phyloP scores from a whole-genome alignment of 2,329 filamentous ascomycete species.

The Colletotrichum shisoi region DNA sequence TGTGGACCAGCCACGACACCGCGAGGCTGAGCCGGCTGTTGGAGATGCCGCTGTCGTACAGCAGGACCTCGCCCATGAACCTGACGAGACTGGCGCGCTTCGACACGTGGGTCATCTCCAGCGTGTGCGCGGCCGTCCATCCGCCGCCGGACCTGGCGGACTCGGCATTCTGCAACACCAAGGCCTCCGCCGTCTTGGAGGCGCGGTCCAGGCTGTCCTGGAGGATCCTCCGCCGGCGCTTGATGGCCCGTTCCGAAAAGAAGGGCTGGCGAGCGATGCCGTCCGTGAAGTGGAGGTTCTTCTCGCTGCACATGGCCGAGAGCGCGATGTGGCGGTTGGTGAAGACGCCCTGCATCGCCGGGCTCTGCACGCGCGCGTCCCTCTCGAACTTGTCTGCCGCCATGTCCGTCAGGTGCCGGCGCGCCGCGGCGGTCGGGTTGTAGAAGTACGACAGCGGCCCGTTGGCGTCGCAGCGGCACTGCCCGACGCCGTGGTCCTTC shows the following conservation, averaged over 20 bases:
- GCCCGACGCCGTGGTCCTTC: slow-evolving; percentile 18
- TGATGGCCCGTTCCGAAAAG: slow-evolving; percentile 20
- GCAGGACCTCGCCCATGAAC: slow-evolving; percentile 25
- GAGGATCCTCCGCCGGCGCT: slow-evolving; percentile 15
- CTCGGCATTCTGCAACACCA: slow-evolving; percentile 12
- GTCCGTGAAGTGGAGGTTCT: slow-evolving; percentile 25
- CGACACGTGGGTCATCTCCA: slow-evolving; percentile 4
- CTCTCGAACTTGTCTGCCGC: slow-evolving; percentile 2
- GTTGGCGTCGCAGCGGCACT: slow-evolving; percentile 37
- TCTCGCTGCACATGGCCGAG: slow-evolving; percentile 3
- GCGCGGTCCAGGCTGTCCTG: neutral
- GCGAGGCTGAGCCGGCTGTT: slow-evolving; percentile 18
- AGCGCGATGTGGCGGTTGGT: slow-evolving; percentile 14
- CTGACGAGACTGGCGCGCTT: slow-evolving; percentile 17
- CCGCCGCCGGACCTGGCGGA: neutral
- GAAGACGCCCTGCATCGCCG: slow-evolving; percentile 1
- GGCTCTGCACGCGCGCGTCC: slow-evolving; percentile 9
- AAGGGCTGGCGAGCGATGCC: slow-evolving; percentile 29
- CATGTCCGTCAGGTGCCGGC: slow-evolving; percentile 24
- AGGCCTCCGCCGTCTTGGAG: neutral
- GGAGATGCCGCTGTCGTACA: slow-evolving; percentile 32
- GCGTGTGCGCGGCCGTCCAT: slow-evolving; percentile 25
- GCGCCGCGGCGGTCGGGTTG: slow-evolving; percentile 36
- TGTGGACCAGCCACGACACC: slow-evolving; percentile 2
- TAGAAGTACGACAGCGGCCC: slow-evolving; percentile 29